Conservation (phyloP, 352 stramenopile species). For the Phytopythium kandeliae region DNA sequence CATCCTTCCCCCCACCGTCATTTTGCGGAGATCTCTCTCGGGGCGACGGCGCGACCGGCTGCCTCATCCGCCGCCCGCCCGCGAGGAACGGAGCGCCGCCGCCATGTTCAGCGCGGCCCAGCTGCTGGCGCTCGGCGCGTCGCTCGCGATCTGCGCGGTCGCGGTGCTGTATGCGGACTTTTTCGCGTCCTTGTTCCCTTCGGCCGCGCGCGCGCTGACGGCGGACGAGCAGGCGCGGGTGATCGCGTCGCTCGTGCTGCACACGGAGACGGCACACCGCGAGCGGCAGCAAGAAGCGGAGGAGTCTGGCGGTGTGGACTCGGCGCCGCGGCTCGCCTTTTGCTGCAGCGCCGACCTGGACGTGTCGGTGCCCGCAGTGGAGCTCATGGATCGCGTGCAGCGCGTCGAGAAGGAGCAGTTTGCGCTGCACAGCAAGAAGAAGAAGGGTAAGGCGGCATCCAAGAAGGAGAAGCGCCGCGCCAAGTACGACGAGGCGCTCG, state of each 20-base stretch:
- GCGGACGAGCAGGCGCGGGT: conserved; percentile 57
- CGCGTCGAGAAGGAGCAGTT: conserved; percentile 36
- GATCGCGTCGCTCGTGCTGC: conserved; percentile 57
- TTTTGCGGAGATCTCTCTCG: too few relatives aligned
- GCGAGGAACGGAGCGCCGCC: neutral
- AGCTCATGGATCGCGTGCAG: conserved; percentile 61
- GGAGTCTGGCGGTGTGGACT: neutral
- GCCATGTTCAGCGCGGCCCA: conserved; percentile 26
- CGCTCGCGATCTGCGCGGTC: conserved; percentile 36
- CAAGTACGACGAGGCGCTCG: conserved; percentile 18
- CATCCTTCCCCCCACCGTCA: too few relatives aligned
- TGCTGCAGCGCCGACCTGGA: conserved; percentile 81
- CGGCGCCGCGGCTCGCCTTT: conserved; percentile 53
- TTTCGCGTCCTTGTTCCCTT: conserved; percentile 40
- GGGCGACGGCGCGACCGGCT: too few relatives aligned
- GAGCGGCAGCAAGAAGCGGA: conserved; percentile 1
- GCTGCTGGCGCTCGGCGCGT: conserved; percentile 45
- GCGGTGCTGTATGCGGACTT: conserved; percentile 61
- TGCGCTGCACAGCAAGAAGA: conserved; percentile 25
- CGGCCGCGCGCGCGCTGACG: conserved; percentile 24
- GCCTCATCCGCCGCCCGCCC: neutral
- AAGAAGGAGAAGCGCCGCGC: conserved; percentile 5
- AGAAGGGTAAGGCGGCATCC: conserved; percentile 14
- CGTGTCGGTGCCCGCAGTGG: conserved; percentile 67
- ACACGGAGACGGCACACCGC: conserved; percentile 26